Evolutionary conservation across 192 early-diverging fungal genomes (phyloP), one percentile per base, ranked within the genome.

Genomic region (Umbelopsis sp.): DNA sequence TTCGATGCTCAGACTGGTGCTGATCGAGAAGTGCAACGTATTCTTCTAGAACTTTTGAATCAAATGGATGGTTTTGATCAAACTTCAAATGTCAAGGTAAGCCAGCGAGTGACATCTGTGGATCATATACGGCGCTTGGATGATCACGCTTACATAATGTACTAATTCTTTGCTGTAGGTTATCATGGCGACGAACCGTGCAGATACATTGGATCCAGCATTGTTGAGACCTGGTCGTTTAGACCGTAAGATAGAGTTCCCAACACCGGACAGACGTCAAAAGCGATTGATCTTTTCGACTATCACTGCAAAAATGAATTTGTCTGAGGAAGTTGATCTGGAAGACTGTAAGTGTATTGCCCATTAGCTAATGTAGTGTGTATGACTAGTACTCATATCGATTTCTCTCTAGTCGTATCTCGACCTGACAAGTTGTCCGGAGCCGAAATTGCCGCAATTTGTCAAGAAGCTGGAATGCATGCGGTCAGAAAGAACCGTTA

Each of bases 1-100:
- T 99, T 95, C 70, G 98, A 99, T 80, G 95, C 98, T 7, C 95
- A 97, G 75, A 97, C 96, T 11, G 97, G 97, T 49, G 97, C 95
- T 0, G 97, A 99, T 81, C 91, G 97, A 66, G 97, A 99, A 86
- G 96, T 99, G 37, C 97, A 99, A 79, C 91, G 97, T 81, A 97
- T 97, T 74, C 83, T 99, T 45, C 84, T 99, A 8, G 96, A 99
- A 81, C 87, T 99, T 64, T 82, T 99, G 71, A 99, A 97, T 84
- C 98, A 99, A 81, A 95, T 99, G 91, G 98, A 99, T 79, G 98
- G 98, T 33, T 99, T 99, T 75, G 98, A 99, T 77, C 95, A 96
- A 76, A 94, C 95, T 15, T 93, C 92, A 12, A 97, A 98, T 79
- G 95, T 99, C 73, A 99, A 99, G 86, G 91, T 89, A 77, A 51